phyloP scores from a whole-genome alignment of 1,284 basidiomycete species.

The Ustilago tritici region DNA sequence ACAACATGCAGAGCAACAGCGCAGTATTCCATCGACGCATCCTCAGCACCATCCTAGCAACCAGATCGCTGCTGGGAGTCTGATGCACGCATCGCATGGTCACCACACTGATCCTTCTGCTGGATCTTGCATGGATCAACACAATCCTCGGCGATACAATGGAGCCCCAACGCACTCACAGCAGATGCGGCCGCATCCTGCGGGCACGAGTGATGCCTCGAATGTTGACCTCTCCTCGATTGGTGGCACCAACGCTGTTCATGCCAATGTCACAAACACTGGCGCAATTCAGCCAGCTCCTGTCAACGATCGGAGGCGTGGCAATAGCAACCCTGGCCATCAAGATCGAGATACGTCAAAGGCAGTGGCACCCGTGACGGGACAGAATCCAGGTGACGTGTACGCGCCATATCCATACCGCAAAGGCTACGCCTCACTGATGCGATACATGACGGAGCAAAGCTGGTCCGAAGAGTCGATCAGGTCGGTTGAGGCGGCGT shows the following conservation, averaged over 20 bases:
- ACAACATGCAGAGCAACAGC: constrained; percentile 7
- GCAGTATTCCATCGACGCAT: not conserved
- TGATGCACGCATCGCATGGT: constrained; percentile 3
- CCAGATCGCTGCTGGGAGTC: not conserved
- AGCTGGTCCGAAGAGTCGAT: constrained; percentile 49
- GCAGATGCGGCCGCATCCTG: not conserved
- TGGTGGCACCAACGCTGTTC: not conserved
- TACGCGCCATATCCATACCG: constrained; percentile 51
- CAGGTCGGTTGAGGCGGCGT: constrained; percentile 44
- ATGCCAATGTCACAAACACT: not conserved
- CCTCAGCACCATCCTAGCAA: not conserved
- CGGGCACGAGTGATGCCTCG: not conserved
- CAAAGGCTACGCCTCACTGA: constrained; percentile 50
- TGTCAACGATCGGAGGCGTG: not conserved
- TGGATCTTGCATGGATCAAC: not conserved
- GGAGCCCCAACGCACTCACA: not conserved
- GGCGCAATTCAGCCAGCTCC: not conserved
- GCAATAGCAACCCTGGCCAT: not conserved
- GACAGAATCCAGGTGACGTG: constrained; percentile 35
- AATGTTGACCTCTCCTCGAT: not conserved
- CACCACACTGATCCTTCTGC: not conserved
- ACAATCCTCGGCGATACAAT: not conserved
- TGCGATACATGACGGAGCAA: constrained; percentile 53
- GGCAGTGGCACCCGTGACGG: not conserved
- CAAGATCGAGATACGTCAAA: constrained; percentile 1